These are phyloP conservation scores for Ascochyta pisi DNA, from an alignment of 2,329 filamentous ascomycete genomes.

Conservation along the genomic window DNA sequence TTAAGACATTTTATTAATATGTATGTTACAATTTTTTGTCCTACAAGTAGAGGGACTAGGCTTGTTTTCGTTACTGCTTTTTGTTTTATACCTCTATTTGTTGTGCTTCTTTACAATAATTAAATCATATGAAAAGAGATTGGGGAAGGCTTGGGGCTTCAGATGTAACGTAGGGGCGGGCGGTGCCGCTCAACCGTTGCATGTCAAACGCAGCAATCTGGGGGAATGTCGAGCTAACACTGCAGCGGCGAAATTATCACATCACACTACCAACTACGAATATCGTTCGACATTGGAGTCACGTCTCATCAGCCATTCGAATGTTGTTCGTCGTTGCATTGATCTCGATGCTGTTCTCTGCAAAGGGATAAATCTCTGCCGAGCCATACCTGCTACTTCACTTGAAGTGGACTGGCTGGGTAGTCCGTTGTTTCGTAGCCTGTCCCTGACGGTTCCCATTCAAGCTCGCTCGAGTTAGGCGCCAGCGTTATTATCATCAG, in stretches of 20 bases:
- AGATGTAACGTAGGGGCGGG: constrained; percentile 1
- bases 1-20: too few relatives aligned
- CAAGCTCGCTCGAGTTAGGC: too few relatives aligned
- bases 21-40: too few relatives aligned
- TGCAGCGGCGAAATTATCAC: not conserved
- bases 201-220: not conserved
- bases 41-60: too few relatives aligned
- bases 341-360: not conserved
- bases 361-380: not conserved
- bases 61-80: too few relatives aligned
- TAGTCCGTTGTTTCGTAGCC: not conserved
- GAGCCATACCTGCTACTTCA: not conserved
- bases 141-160: not conserved
- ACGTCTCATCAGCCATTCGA: not conserved
- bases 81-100: too few relatives aligned
- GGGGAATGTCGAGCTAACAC: not conserved
- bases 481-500: too few relatives aligned
- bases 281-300: not conserved
- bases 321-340: not conserved
- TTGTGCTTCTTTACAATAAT: not conserved
- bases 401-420: not conserved
- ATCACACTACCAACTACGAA: not conserved
- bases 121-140: constrained; percentile 13
- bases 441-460: not conserved
- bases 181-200: not conserved